phyloP scores from a whole-genome alignment of 306 rosid genomes.

The Mucuna pruriens region DNA sequence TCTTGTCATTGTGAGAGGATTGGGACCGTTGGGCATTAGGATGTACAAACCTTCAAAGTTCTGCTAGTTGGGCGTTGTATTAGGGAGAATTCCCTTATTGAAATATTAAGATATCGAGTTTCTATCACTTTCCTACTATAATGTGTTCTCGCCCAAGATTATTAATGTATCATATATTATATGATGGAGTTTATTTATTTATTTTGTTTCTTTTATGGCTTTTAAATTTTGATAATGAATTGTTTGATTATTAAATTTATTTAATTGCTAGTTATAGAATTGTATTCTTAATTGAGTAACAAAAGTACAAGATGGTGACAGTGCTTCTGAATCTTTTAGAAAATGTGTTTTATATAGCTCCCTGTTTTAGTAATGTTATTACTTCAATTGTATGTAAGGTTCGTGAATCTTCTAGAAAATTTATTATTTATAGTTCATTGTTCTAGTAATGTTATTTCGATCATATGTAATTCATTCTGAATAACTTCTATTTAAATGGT shows the following conservation, averaged over 20 bases:
- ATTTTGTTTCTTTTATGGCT: not conserved
- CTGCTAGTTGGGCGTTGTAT: not conserved
- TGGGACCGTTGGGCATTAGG: not conserved
- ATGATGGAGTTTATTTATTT: constrained; percentile 5
- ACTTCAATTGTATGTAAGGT: not conserved
- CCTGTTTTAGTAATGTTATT: constrained; percentile 8
- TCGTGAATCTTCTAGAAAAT: not conserved
- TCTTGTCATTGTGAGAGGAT: not conserved
- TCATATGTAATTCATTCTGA: constrained; percentile 1
- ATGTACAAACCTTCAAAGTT: not conserved
- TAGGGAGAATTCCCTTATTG: not conserved
- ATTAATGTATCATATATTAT: constrained; percentile 7
- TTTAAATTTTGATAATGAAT: constrained; percentile 1
- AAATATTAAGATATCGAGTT: not conserved
- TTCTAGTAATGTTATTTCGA: constrained; percentile 17
- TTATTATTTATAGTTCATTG: not conserved
- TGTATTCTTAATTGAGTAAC: not conserved
- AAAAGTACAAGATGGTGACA: not conserved
- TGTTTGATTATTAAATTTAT: not conserved
- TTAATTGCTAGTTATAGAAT: constrained; percentile 13
- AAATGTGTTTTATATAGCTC: not conserved
- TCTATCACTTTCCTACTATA: not conserved
- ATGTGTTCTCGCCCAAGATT: not conserved
- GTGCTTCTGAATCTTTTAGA: not conserved
- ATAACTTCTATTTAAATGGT: not conserved